A percentile compares a stretch with the other conserved stretches of the same genome.
phyloP scores from a whole-genome alignment of 2,329 filamentous ascomycete genomes.

The Microcera coccophila region DNA sequence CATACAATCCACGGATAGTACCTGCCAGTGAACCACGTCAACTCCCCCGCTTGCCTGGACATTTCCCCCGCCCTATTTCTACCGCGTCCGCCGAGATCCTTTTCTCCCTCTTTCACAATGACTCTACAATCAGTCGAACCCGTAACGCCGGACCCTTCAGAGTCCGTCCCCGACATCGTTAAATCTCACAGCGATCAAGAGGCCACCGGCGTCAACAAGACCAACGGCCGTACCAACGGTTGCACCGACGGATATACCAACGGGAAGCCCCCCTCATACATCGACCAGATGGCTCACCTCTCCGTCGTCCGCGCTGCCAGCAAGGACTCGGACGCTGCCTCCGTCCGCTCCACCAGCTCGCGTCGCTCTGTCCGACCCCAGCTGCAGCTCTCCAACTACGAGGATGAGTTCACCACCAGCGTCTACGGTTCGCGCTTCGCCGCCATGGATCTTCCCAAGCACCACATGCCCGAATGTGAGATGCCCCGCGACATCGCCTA shows the following conservation, averaged over 20 bases:
- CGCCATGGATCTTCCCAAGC: conserved; percentile 69
- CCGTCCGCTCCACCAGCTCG: conserved; percentile 23
- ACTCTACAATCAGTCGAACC: conserved; percentile 13
- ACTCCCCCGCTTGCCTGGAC: not conserved
- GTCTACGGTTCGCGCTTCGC: conserved; percentile 89
- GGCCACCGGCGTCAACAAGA: conserved; percentile 18
- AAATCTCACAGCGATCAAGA: conserved; percentile 31
- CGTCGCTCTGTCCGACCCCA: conserved; percentile 27
- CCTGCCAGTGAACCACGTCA: not conserved
- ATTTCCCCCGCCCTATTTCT: not conserved
- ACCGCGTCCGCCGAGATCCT: conserved; percentile 8
- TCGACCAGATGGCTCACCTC: conserved; percentile 49
- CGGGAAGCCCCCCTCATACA: conserved; percentile 20
- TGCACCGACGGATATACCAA: conserved; percentile 31
- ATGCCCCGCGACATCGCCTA: conserved; percentile 95
- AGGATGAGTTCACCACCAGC: conserved; percentile 65
- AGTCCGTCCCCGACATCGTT: conserved; percentile 29
- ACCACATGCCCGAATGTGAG: conserved; percentile 83
- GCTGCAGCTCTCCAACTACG: conserved; percentile 48
- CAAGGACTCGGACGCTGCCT: conserved; percentile 28
- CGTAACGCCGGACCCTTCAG: conserved; percentile 18
- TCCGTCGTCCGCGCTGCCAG: conserved; percentile 39
- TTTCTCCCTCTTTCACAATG: conserved; percentile 21
- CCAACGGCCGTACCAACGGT: conserved; percentile 25
- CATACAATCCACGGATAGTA: too few species aligned